These are phyloP conservation scores for Komagataella mondaviorum DNA, from an alignment of 805 yeast genomes.

Conservation along the genomic window DNA sequence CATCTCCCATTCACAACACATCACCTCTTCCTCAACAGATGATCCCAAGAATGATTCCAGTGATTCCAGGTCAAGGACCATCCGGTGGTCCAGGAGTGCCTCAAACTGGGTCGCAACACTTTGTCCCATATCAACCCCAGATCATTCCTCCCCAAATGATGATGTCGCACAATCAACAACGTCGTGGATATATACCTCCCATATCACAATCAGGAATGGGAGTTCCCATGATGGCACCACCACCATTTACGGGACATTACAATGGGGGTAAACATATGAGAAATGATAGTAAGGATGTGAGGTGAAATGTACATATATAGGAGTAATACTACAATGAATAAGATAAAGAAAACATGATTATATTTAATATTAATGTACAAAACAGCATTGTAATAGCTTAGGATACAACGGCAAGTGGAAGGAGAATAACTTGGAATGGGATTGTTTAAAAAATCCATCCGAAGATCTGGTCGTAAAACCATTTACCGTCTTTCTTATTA, in stretches of 20 bases:
- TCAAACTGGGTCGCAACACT: background rate
- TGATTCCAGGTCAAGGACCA: background rate
- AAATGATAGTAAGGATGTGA: background rate
- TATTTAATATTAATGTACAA: background rate
- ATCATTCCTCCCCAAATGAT: background rate
- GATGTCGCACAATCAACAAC: background rate
- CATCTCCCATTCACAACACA: slow-evolving; percentile 2
- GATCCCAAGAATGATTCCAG: slow-evolving; percentile 3
- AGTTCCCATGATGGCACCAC: background rate
- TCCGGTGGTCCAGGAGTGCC: background rate
- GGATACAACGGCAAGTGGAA: background rate
- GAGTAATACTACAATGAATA: background rate
- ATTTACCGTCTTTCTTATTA: slow-evolving; percentile 8
- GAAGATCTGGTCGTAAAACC: slow-evolving; percentile 17
- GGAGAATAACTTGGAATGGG: no score
- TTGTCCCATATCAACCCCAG: background rate
- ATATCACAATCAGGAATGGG: background rate
- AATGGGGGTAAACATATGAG: background rate
- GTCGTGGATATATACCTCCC: background rate
- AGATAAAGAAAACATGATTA: background rate
- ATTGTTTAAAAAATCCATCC: slow-evolving; percentile 13
- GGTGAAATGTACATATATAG: background rate
- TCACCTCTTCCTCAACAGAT: slow-evolving; percentile 1
- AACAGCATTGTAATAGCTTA: background rate
- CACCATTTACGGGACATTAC: background rate